A percentile compares a stretch with the other conserved stretches of the same genome.
Evolutionary conservation across 352 stramenopile species (phyloP).

Genomic region (Phytophthora cactorum): DNA sequence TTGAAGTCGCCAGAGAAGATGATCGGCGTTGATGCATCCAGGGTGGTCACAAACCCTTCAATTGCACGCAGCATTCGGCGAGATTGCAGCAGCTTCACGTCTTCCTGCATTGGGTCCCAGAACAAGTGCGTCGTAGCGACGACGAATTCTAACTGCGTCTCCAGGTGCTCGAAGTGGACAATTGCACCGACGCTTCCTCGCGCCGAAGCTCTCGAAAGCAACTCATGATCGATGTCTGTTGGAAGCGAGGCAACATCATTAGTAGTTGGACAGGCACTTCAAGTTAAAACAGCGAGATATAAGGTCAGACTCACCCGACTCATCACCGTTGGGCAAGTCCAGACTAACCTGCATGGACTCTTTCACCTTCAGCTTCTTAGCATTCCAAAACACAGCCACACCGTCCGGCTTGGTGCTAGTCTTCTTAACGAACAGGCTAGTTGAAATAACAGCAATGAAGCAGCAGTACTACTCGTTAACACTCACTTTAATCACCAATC

Average conservation of each 20-base stretch:
- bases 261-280: background rate
- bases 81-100: slow-evolving; percentile 84
- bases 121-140: slow-evolving; percentile 88
- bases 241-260: background rate
- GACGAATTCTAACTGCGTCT: slow-evolving; percentile 52
- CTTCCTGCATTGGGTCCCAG: slow-evolving; percentile 83
- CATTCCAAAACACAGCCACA: slow-evolving; percentile 77
- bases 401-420: slow-evolving; percentile 65
- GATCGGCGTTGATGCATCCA: slow-evolving; percentile 29
- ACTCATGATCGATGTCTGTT: slow-evolving; percentile 58
- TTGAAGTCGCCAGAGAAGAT: slow-evolving; percentile 87
- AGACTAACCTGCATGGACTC: slow-evolving; percentile 50
- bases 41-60: slow-evolving; percentile 35
- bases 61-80: slow-evolving; percentile 59
- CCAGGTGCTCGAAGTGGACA: slow-evolving; percentile 54
- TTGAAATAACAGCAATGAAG: background rate
- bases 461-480: slow-evolving; percentile 1
- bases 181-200: slow-evolving; percentile 70
- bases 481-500: background rate
- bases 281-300: background rate
- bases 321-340: slow-evolving; percentile 57
- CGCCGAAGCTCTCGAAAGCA: slow-evolving; percentile 48
- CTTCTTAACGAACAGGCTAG: slow-evolving; percentile 79
- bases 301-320: slow-evolving; percentile 46
- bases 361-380: slow-evolving; percentile 53